phyloP scores from a whole-genome alignment of 192 early-diverging fungal genomes.

The Gryganskiella cystojenkinii region DNA sequence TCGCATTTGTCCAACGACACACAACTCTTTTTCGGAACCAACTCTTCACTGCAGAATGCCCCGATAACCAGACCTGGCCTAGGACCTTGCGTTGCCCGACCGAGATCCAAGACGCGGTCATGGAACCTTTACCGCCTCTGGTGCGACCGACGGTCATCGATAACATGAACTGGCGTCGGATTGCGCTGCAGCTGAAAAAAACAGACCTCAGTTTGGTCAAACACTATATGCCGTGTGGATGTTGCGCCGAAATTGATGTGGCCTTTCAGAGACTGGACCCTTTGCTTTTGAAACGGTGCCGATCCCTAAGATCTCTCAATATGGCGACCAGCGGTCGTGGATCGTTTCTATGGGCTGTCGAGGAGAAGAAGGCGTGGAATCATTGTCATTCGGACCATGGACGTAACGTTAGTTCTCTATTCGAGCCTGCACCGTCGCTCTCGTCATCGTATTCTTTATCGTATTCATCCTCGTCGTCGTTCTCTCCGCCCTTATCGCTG shows the following conservation, averaged over 20 bases:
- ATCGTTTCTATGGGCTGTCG: slow-evolving; percentile 15
- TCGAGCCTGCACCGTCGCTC: not conserved
- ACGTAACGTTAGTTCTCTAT: no score
- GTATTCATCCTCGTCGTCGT: not conserved
- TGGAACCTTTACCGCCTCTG: slow-evolving; percentile 1
- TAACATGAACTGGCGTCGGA: not conserved
- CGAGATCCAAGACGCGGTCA: not conserved
- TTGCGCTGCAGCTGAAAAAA: not conserved
- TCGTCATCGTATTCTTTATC: not conserved
- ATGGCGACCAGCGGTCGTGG: slow-evolving; percentile 1
- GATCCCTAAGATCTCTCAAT: not conserved
- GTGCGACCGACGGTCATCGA: not conserved
- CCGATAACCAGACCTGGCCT: slow-evolving; percentile 8
- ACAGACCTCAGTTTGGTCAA: not conserved
- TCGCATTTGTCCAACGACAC: slow-evolving; percentile 21
- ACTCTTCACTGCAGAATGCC: slow-evolving; percentile 5
- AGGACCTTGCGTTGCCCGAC: not conserved
- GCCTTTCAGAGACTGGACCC: not conserved
- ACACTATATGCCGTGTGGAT: not conserved
- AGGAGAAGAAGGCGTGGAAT: slow-evolving; percentile 1
- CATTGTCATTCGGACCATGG: not conserved
- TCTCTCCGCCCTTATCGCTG: not conserved
- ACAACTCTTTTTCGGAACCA: not conserved
- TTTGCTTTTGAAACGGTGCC: slow-evolving; percentile 7
- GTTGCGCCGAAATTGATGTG: not conserved